phyloP scores from a whole-genome alignment of 2,329 filamentous ascomycete species.

The Fonsecaea multimorphosa region DNA sequence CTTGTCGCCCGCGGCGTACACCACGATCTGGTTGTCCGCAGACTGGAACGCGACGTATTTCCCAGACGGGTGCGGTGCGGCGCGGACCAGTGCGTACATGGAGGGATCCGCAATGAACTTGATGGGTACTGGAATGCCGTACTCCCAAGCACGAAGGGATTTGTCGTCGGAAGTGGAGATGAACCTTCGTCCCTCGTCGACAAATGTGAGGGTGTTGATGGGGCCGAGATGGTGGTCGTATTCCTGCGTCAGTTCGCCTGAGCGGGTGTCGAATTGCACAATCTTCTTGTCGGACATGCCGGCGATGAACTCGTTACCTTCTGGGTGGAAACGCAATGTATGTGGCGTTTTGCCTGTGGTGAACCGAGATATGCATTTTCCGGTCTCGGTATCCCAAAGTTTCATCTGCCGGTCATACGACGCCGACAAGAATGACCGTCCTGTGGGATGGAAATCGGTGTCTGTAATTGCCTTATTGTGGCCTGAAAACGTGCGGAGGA shows the following conservation, averaged over 20 bases:
- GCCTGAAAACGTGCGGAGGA: slow-evolving; percentile 88
- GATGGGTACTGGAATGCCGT: slow-evolving; percentile 96
- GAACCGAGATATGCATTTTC: slow-evolving; percentile 84
- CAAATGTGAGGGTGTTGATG: slow-evolving; percentile 96
- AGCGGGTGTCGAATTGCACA: slow-evolving; percentile 89
- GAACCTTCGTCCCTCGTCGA: slow-evolving; percentile 92
- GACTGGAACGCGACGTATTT: slow-evolving; percentile 95
- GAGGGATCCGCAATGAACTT: slow-evolving; percentile 97
- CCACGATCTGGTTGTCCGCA: slow-evolving; percentile 94
- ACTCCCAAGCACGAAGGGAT: slow-evolving; percentile 95
- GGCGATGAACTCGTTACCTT: slow-evolving; percentile 87
- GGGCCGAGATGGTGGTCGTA: slow-evolving; percentile 98
- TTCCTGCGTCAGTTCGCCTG: slow-evolving; percentile 85
- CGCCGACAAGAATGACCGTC: slow-evolving; percentile 84
- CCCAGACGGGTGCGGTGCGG: slow-evolving; percentile 81
- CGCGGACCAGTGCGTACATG: slow-evolving; percentile 94
- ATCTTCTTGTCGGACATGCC: slow-evolving; percentile 99
- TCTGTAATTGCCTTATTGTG: slow-evolving; percentile 91
- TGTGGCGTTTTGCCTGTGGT: slow-evolving; percentile 94
- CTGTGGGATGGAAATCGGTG: slow-evolving; percentile 81
- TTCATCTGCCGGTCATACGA: slow-evolving; percentile 97
- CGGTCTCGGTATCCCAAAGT: slow-evolving; percentile 97
- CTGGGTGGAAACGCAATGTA: slow-evolving; percentile 90
- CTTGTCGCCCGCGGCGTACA: slow-evolving; percentile 92
- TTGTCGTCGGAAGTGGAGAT: slow-evolving; percentile 99